Conservation (phyloP, 2,329 filamentous ascomycete genomes). For the Alternaria sp. region DNA sequence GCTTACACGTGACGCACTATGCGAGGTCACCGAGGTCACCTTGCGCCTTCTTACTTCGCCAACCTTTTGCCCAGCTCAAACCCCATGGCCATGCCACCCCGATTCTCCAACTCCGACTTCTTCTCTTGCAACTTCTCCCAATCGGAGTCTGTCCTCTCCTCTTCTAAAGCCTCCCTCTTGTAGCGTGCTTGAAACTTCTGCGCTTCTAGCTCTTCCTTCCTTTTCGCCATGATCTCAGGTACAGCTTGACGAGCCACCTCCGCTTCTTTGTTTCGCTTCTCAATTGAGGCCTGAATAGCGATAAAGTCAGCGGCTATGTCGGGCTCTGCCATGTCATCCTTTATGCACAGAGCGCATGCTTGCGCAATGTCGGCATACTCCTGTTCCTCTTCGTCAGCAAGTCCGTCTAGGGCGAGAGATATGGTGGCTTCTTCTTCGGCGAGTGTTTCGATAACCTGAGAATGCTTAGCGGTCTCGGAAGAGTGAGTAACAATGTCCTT, state of each 20-base stretch:
- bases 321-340: too few relatives aligned
- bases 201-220: neutral
- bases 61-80: neutral
- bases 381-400: neutral
- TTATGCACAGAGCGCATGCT: neutral
- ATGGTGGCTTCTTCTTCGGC: neutral
- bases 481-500: neutral
- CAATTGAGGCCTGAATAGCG: neutral
- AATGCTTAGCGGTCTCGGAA: neutral
- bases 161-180: neutral
- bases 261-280: neutral
- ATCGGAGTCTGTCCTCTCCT: neutral
- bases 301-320: too few relatives aligned
- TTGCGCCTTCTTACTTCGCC: neutral
- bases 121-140: neutral
- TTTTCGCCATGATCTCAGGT: neutral
- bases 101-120: neutral
- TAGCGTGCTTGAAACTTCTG: neutral
- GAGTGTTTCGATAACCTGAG: neutral
- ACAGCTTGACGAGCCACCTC: neutral
- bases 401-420: neutral
- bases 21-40: neutral
- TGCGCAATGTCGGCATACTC: neutral
- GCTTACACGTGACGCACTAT: neutral
- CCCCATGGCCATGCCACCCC: neutral